These are phyloP conservation scores for Arthrobotrys sphaeroides DNA, from an alignment of 2,329 filamentous ascomycete genomes.

Conservation along the genomic window DNA sequence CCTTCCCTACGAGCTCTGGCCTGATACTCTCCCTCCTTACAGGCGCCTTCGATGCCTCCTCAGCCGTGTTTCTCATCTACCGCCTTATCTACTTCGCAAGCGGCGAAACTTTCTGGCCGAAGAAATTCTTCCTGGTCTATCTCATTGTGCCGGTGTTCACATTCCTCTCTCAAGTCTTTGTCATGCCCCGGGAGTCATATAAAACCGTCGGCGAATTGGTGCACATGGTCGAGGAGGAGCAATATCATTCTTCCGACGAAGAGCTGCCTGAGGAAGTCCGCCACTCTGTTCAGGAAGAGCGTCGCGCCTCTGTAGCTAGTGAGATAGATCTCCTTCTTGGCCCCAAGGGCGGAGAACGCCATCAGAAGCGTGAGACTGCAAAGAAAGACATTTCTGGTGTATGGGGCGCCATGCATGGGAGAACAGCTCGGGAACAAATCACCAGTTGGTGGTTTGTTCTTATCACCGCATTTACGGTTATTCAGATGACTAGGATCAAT, in stretches of 20 bases:
- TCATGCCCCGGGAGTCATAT: conserved; percentile 80
- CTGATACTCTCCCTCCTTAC: conserved; percentile 82
- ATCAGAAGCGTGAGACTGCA: conserved; percentile 73
- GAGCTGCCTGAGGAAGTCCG: conserved; percentile 55
- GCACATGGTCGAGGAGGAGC: conserved; percentile 70
- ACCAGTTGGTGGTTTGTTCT: conserved; percentile 83
- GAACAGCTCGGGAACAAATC: conserved; percentile 77
- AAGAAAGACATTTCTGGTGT: conserved; percentile 78
- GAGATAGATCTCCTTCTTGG: conserved; percentile 80
- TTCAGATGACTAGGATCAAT: conserved; percentile 79
- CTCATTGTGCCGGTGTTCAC: conserved; percentile 76
- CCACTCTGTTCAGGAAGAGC: conserved; percentile 63
- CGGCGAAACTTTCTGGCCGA: conserved; percentile 68
- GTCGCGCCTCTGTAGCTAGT: conserved; percentile 71
- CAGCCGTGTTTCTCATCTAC: conserved; percentile 79
- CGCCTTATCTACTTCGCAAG: conserved; percentile 74
- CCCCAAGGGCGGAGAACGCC: conserved; percentile 70
- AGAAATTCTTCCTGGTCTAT: conserved; percentile 77
- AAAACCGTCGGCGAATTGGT: conserved; percentile 87
- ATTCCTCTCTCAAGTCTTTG: conserved; percentile 71
- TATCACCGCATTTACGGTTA: conserved; percentile 78
- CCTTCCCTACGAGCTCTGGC: conserved; percentile 79
- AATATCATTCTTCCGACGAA: conserved; percentile 57
- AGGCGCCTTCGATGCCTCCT: conserved; percentile 84
- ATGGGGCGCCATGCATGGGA: conserved; percentile 84